Evolutionary conservation across 2,329 filamentous ascomycete genomes (phyloP), one percentile per base, ranked within the genome.

Genomic region (Microsporum canis): DNA sequence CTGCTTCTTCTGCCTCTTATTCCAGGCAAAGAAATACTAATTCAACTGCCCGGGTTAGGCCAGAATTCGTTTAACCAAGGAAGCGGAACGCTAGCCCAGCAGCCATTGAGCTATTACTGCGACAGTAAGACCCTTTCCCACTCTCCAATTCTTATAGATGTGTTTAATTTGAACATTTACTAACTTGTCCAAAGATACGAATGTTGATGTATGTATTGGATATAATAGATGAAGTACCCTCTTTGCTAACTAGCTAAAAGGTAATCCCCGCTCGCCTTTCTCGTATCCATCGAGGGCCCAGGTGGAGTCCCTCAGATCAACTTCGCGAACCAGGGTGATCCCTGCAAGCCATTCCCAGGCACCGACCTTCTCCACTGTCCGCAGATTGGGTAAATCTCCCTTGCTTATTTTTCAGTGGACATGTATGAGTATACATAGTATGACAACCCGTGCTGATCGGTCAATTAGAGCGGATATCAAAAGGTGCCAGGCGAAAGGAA

Each of bases 231-330:
- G 10, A 27, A 5, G 38, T 43, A 39, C n/a, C 5, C n/a, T 45
- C 7, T 33, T 10, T 33, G 12, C 23, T 59, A 49, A 59, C 41
- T 62, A 39, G 8, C 29, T 12, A 17, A n/a, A 57, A 84, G 78
- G 80, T 87, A 61, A 84, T 89, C 58, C 58, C 81, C 83, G 1
- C 67, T 89, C 57, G 80, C 85, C 1, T 89, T 89, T 68, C 67
- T 88, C 61, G 79, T 80, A 58, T 77, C 76, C 56, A 80, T 88
- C 64, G 79, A 76, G 51, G 79, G 78, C 14, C 75, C 77, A 2
- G 78, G 76, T 3, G 60, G 58, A 14, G 60, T 47, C 5, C 62
- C 62, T 4, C 39, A 61, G 45, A 73, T 85, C 61, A 87, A 89
- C 72, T 85, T 89, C 67, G 81, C 85, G 60, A 86, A 83, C 63